Evolutionary conservation across 78 protist species (phyloP), one percentile per base, ranked within the genome.

Genomic region (Chrysochromulina tobinii): DNA sequence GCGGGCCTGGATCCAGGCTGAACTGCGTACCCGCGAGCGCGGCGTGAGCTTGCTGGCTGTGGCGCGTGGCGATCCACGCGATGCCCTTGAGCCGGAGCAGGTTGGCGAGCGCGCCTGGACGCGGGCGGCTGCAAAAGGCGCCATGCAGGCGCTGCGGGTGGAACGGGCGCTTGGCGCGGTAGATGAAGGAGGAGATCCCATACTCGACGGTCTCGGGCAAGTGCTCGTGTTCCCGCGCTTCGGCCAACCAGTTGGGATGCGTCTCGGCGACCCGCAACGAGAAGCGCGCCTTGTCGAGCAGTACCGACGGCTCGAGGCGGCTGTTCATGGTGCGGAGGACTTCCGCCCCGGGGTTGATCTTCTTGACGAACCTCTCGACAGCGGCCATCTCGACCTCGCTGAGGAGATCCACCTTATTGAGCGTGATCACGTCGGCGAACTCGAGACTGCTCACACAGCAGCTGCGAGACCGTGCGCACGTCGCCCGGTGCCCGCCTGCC

Each of bases 371-470:
- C 3, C n/a, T 1, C 25, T 20, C 25, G n/a, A 73, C 50, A 7
- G 21, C 55, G 21, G 8, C 81, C 27, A 11, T 6, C 81, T 73
- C 55, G 20, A 0, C 55, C 1, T 4, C 21, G 81, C 21, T 73
- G 27, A 73, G 57, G 83, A 67, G 79, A 72, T 91, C 94, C 48
- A 14, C 67, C 93, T 97, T 98, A 96, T 98, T 98, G 72, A 98
- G 87, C 5, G 97, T 27, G n/a, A 98, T 79, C 11, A 98, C 96
- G 83, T 97, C 81, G 50, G 98, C 97, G 55, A 95, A 95, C 88
- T 98, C 99, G 51, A 97, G 58, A n/a, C 68, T 61, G 68, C 25
- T 61, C 68, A 15, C 15, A 9, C 25, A 61, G 68, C 68, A 61
- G 68, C 8, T 61, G 68, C 68, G 68, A 5, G 21, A 97, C 91